A percentile compares a stretch with the other conserved stretches of the same genome.
Conservation (phyloP, 352 stramenopile species). For the Pythium brassicae region DNA sequence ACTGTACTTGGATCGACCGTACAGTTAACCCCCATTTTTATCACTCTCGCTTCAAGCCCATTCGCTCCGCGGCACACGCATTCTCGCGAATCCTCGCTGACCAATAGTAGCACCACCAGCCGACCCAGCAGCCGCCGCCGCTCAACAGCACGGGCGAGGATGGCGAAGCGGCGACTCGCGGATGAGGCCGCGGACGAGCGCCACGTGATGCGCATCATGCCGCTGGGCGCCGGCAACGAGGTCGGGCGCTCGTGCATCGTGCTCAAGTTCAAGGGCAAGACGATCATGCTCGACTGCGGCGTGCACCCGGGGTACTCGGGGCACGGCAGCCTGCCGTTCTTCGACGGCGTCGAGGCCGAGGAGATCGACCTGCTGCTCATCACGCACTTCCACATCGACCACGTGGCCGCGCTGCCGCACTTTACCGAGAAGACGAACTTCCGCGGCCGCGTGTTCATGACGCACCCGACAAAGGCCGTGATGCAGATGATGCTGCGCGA, state of each 20-base stretch:
- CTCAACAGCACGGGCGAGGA: constrained; percentile 8
- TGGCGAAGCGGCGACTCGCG: constrained; percentile 72
- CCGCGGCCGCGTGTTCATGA: constrained; percentile 98
- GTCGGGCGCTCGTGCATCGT: constrained; percentile 99
- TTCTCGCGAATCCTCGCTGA: too few relatives aligned
- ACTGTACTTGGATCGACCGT: too few relatives aligned
- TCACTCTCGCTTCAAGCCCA: too few relatives aligned
- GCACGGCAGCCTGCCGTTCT: constrained; percentile 97
- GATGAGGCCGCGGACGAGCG: constrained; percentile 79
- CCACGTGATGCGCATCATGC: constrained; percentile 92
- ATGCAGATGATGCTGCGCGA: constrained; percentile 98
- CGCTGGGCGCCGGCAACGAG: constrained; percentile 97
- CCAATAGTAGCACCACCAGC: too few relatives aligned
- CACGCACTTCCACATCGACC: constrained; percentile 99
- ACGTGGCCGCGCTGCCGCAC: constrained; percentile 98
- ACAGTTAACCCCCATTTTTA: too few relatives aligned
- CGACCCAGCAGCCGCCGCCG: too few relatives aligned
- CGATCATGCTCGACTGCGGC: constrained; percentile 94
- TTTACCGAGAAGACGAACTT: constrained; percentile 99
- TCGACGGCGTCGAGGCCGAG: constrained; percentile 95
- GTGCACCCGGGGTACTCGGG: constrained; percentile 93
- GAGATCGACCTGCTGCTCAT: constrained; percentile 97
- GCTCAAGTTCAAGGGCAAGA: constrained; percentile 99
- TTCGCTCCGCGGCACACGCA: too few relatives aligned
- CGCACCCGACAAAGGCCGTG: constrained; percentile 98